Evolutionary conservation across 1,284 basidiomycete genomes (phyloP).

Genomic region (Neolentinus lepideus): DNA sequence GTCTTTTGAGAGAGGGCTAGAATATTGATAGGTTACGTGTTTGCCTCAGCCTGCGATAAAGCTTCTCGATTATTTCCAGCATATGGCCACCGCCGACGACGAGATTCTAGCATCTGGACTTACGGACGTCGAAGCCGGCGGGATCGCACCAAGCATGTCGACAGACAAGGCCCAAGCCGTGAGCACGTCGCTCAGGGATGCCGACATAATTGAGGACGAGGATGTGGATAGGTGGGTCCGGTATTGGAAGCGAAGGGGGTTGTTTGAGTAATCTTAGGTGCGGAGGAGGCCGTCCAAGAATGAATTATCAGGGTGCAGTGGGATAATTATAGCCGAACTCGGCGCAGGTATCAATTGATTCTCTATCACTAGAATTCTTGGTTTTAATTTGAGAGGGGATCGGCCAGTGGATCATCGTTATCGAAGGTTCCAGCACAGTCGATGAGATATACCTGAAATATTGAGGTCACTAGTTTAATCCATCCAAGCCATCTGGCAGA

Average conservation of each 20-base stretch:
- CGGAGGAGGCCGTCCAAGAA: no score
- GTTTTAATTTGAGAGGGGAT: no score
- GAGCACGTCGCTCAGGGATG: conserved; percentile 7
- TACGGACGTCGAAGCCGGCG: conserved; percentile 8
- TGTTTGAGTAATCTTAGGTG: conserved; percentile 6
- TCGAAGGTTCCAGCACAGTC: no score
- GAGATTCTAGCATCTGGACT: background rate
- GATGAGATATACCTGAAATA: no score
- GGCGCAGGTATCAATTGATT: no score
- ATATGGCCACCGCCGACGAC: background rate
- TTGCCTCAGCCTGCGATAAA: conserved; percentile 12
- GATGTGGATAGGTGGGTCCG: conserved; percentile 10
- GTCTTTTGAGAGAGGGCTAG: background rate
- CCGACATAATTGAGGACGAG: conserved; percentile 6
- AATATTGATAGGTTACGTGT: background rate
- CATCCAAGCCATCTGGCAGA: no score
- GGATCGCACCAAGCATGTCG: conserved; percentile 7
- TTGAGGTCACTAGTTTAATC: no score
- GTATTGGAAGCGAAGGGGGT: conserved; percentile 10
- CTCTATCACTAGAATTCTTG: no score
- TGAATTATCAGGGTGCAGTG: no score
- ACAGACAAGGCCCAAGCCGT: conserved; percentile 6
- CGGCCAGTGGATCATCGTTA: no score
- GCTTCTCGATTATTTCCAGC: conserved; percentile 10
- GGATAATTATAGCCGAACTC: no score